phyloP scores from a whole-genome alignment of 2,329 filamentous ascomycete genomes.

The Aurifilum marmelostoma region DNA sequence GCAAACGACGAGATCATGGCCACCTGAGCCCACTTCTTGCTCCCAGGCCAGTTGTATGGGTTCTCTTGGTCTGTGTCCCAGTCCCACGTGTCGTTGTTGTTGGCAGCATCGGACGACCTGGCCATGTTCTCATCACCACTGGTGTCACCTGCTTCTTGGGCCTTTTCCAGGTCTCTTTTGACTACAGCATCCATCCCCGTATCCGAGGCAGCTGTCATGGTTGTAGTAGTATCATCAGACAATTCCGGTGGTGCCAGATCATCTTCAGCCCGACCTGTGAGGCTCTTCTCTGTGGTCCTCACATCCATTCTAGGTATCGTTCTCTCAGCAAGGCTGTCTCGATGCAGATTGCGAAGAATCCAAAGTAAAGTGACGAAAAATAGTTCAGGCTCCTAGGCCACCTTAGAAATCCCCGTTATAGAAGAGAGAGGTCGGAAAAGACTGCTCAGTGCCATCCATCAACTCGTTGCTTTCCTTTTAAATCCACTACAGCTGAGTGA shows the following conservation, averaged over 20 bases:
- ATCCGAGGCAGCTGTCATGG: neutral
- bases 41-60: constrained; percentile 54
- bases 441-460: neutral
- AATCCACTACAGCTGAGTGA: neutral
- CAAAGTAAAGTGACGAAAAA: neutral
- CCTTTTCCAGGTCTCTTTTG: neutral
- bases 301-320: neutral
- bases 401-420: neutral
- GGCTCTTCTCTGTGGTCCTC: neutral
- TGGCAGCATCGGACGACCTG: neutral
- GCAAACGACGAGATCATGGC: constrained; percentile 43
- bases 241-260: neutral
- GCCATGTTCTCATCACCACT: neutral
- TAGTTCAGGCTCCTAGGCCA: no score
- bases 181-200: neutral
- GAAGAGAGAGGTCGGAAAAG: neutral
- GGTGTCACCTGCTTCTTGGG: neutral
- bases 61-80: constrained; percentile 50
- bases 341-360: neutral
- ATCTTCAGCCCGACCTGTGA: neutral
- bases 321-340: neutral
- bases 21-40: constrained; percentile 46
- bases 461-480: neutral
- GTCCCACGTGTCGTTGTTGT: constrained; percentile 26
- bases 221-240: constrained; percentile 7